Evolutionary conservation across 129 eudicot genomes (phyloP).

Genomic region (Escallonia rubra): DNA sequence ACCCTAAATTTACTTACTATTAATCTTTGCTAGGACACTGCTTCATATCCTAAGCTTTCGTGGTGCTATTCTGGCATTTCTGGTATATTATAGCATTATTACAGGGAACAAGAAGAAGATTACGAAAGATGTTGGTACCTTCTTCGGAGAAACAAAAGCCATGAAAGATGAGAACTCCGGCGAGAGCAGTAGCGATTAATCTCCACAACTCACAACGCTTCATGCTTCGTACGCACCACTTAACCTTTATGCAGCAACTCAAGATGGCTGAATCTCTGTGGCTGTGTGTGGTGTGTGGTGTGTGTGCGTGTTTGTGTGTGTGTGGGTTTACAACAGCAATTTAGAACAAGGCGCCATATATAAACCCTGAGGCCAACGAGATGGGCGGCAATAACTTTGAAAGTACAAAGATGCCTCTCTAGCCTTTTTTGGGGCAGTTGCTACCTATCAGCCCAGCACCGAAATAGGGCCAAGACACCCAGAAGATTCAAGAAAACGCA

Average conservation of each 20-base stretch:
- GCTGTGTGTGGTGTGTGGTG: neutral
- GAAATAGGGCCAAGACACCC: neutral
- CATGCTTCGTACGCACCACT: neutral
- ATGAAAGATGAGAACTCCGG: constrained; percentile 28
- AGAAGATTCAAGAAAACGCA: constrained; percentile 30
- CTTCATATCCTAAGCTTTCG: no score
- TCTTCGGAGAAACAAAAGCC: constrained; percentile 27
- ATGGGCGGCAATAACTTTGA: constrained; percentile 28
- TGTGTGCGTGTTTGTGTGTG: constrained; percentile 13
- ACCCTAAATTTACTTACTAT: no score
- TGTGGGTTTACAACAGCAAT: constrained; percentile 3
- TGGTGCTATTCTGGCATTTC: no score
- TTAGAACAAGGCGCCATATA: constrained; percentile 7
- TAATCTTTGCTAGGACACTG: no score
- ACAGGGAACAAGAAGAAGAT: no score
- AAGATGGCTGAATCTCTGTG: neutral
- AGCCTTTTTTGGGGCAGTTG: constrained; percentile 17
- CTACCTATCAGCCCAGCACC: constrained; percentile 11
- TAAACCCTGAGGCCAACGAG: constrained; percentile 22
- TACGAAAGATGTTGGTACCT: neutral
- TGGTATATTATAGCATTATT: no score
- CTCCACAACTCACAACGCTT: constrained; percentile 31
- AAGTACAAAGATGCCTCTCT: constrained; percentile 37
- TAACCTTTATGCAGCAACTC: no score
- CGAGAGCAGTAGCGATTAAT: constrained; percentile 11